Evolutionary conservation across 2,329 filamentous ascomycete genomes (phyloP).

Genomic region (Fusarium dlaminii): DNA sequence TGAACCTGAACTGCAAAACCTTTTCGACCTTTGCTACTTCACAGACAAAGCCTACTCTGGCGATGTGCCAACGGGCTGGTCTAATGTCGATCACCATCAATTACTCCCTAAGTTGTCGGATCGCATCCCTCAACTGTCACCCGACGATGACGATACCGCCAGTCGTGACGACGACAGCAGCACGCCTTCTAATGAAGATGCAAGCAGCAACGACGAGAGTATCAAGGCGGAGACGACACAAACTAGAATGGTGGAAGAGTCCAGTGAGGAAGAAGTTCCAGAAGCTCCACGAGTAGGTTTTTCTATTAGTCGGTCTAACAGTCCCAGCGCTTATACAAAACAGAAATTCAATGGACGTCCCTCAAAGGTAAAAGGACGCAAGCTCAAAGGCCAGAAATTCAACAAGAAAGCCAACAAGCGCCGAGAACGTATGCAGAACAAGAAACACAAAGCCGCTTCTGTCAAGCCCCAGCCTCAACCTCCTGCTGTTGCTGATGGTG

Average conservation of each 20-base stretch:
- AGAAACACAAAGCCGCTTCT: conserved; percentile 48
- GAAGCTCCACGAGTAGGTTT: conserved; percentile 41
- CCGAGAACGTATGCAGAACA: conserved; percentile 55
- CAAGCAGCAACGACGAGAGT: conserved; percentile 63
- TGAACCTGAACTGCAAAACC: conserved; percentile 68
- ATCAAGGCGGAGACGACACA: conserved; percentile 43
- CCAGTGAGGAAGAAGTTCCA: conserved; percentile 62
- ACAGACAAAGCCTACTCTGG: conserved; percentile 58
- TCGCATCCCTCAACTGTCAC: conserved; percentile 54
- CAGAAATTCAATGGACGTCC: conserved; percentile 35
- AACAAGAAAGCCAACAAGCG: conserved; percentile 61
- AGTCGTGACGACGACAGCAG: conserved; percentile 60
- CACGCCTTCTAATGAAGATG: conserved; percentile 60
- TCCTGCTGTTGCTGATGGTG: conserved; percentile 56
- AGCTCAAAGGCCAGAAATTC: conserved; percentile 57
- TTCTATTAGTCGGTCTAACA: neutral
- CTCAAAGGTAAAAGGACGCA: conserved; percentile 55
- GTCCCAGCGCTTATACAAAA: neutral
- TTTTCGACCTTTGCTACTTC: conserved; percentile 82
- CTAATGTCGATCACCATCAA: conserved; percentile 66
- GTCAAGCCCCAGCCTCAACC: conserved; percentile 51
- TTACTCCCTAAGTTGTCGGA: conserved; percentile 63
- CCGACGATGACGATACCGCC: conserved; percentile 58
- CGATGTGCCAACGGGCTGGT: conserved; percentile 76
- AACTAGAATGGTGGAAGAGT: conserved; percentile 69